Conservation (phyloP, 495 filamentous ascomycete species). For the Xylaria acuta region DNA sequence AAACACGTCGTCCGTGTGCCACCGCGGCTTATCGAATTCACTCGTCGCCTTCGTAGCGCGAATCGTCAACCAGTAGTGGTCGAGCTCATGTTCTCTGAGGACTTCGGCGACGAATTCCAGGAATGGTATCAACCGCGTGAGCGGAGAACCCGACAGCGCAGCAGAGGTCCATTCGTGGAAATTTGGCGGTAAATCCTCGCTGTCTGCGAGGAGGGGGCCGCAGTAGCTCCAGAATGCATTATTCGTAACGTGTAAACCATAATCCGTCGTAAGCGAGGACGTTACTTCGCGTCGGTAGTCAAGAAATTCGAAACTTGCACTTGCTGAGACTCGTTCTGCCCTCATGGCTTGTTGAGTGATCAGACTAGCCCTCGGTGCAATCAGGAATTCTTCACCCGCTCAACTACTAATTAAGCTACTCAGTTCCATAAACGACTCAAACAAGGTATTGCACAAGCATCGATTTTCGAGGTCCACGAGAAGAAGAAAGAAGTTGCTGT, state of each 20-base stretch:
- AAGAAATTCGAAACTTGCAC: constrained; percentile 36
- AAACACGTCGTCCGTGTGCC: constrained; percentile 47
- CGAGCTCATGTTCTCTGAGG: constrained; percentile 31
- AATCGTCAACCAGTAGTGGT: constrained; percentile 46
- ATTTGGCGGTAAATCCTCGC: constrained; percentile 32
- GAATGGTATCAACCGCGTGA: constrained; percentile 36
- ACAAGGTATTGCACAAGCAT: background rate
- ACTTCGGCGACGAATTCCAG: constrained; percentile 36
- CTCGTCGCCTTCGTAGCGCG: constrained; percentile 41
- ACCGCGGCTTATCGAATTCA: constrained; percentile 42
- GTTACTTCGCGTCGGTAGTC: constrained; percentile 20
- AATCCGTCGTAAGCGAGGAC: background rate
- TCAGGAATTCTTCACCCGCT: background rate
- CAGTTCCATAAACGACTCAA: background rate
- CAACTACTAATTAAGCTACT: background rate
- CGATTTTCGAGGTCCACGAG: background rate
- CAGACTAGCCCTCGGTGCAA: background rate
- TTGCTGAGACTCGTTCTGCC: constrained; percentile 13
- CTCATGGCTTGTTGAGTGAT: constrained; percentile 8
- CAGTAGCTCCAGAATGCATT: constrained; percentile 43
- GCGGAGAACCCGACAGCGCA: constrained; percentile 29
- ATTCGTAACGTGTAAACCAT: constrained; percentile 29
- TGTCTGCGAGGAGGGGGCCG: constrained; percentile 32
- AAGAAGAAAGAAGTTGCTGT: background rate
- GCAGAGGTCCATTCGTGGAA: constrained; percentile 36